Conservation (phyloP, 2,329 filamentous ascomycete genomes). For the Rhytidhysteron rufulum region DNA sequence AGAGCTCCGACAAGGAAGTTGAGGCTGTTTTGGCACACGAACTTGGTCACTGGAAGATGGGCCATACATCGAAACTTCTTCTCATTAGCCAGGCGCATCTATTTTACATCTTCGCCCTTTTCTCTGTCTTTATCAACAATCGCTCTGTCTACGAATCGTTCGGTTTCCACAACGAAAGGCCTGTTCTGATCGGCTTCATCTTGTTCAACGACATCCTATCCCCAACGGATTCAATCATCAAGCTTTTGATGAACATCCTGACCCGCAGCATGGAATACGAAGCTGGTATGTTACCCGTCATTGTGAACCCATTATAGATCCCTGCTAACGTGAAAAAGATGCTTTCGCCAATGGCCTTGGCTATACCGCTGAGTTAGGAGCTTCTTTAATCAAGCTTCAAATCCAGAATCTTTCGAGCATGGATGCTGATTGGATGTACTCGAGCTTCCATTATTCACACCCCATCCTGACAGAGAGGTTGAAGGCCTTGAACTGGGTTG, state of each 20-base stretch:
- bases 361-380: slow-evolving; percentile 76
- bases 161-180: slow-evolving; percentile 76
- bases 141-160: slow-evolving; percentile 84
- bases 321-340: slow-evolving; percentile 47
- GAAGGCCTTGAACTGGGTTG: slow-evolving; percentile 84
- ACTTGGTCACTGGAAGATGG: slow-evolving; percentile 93
- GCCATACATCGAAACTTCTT: slow-evolving; percentile 89
- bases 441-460: slow-evolving; percentile 97
- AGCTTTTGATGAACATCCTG: slow-evolving; percentile 92
- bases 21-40: slow-evolving; percentile 94
- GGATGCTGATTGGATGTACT: slow-evolving; percentile 98
- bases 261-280: slow-evolving; percentile 95
- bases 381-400: slow-evolving; percentile 92
- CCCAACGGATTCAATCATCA: slow-evolving; percentile 91
- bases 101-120: slow-evolving; percentile 94
- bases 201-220: slow-evolving; percentile 95
- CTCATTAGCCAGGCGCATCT: slow-evolving; percentile 79
- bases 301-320: not conserved
- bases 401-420: slow-evolving; percentile 97
- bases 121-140: slow-evolving; percentile 98
- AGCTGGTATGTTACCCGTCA: slow-evolving; percentile 56
- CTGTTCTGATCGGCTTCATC: slow-evolving; percentile 95
- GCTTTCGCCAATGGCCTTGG: slow-evolving; percentile 81
- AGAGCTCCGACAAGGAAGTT: slow-evolving; percentile 87
- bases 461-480: slow-evolving; percentile 92